A percentile compares a stretch with the other conserved stretches of the same genome.
phyloP scores from a whole-genome alignment of 1,284 basidiomycete genomes.

The Exsudoporus floridanus region DNA sequence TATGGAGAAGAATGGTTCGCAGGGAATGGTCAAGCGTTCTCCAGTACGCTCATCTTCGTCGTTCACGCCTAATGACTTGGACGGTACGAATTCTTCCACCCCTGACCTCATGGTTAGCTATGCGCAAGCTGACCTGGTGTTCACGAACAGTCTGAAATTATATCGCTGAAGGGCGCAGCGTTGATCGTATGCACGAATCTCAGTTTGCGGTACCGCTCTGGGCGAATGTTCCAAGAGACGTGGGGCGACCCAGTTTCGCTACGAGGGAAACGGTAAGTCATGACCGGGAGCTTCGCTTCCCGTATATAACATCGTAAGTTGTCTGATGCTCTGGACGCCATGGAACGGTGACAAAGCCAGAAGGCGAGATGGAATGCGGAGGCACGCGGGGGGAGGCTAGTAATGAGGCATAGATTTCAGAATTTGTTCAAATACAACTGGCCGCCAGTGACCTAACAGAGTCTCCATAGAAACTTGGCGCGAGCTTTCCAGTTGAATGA shows the following conservation, averaged over 20 bases:
- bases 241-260: conserved; percentile 45
- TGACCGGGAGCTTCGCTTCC: conserved; percentile 47
- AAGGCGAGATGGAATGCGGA: background rate
- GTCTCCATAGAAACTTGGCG: conserved; percentile 26
- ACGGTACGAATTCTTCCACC: conserved; percentile 41
- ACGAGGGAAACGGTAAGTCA: conserved; percentile 39
- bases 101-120: conserved; percentile 30
- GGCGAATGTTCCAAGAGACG: conserved; percentile 44
- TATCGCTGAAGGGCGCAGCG: conserved; percentile 29
- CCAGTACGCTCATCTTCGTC: conserved; percentile 42
- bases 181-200: conserved; percentile 44
- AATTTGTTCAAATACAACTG: background rate
- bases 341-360: conserved; percentile 6
- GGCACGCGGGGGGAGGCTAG: background rate
- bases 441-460: background rate
- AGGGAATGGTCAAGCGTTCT: conserved; percentile 47
- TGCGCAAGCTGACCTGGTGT: background rate
- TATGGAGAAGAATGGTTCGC: conserved; percentile 39
- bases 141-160: conserved; percentile 40
- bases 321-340: conserved; percentile 38
- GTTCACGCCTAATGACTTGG: conserved; percentile 34
- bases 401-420: background rate
- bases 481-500: background rate
- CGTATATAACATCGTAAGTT: conserved; percentile 50
- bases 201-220: conserved; percentile 49